Evolutionary conservation across 441 rosid species (phyloP), one percentile per base, ranked within the genome.

Genomic region (Capsella rubella): DNA sequence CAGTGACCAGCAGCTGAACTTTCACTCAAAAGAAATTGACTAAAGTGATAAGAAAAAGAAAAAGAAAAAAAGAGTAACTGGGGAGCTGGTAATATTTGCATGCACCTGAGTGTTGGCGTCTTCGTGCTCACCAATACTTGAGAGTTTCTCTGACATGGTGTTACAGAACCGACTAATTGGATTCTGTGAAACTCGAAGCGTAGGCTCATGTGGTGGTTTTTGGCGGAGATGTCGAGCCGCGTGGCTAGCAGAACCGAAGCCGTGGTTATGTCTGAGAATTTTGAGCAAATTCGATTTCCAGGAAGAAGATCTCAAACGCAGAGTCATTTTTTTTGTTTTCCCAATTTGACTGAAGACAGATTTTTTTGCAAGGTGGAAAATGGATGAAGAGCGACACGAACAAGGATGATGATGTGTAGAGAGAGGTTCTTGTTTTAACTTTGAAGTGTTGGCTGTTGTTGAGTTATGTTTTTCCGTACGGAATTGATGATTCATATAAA

Each of bases 131-230:
- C 45, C 29, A 45, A 71, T 66, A 71, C 65, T 73, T 14, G 80
- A 34, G 49, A 71, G 83, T 27, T 62, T 74, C 11, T 76, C 82
- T 3, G 78, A 69, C 74, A 70, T 60, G 64, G 81, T 68, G 43
- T 84, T 84, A 60, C 79, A 78, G 34, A 81, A 78, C 13, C 84
- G 86, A 59, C 27, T 53, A 3, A 67, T 27, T 14, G 54, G 80
- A 68, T 46, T 78, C 34, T 6, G 52, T 52, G 56, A 50, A 63
- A 66, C 54, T 16, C 14, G 56, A 64, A 43, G 28, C 37, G 32
- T 45, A 25, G 70, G 71, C 63, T 15, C 51, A 55, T 45, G 61
- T 32, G 37, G 46, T 46, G 64, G 43, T 65, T 35, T 35, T 11
- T 13, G 21, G 32, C 72, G 61, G 72, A 80, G 81, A 64, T 67